Conservation (phyloP, 192 early-diverging fungal species). For the Hyaloraphidium curvatum region DNA sequence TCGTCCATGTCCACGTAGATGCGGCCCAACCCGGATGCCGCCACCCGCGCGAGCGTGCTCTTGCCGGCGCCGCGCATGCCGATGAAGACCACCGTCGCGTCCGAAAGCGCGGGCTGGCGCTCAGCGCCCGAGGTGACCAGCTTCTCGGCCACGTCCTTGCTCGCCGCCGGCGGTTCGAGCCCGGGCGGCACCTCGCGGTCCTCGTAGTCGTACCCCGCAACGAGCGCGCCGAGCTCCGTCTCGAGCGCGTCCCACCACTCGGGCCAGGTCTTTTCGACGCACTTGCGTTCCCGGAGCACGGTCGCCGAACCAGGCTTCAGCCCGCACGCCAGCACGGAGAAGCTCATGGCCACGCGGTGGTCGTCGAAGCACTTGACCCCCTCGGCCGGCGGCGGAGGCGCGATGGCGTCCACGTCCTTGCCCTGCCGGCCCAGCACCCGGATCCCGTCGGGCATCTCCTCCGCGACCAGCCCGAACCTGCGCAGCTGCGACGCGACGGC, state of each 20-base stretch:
- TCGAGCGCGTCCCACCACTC: constrained; percentile 94
- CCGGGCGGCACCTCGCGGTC: not conserved
- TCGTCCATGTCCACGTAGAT: constrained; percentile 78
- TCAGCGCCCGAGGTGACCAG: not conserved
- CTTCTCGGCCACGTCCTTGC: not conserved
- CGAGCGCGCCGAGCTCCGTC: constrained; percentile 45
- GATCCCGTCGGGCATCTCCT: constrained; percentile 78
- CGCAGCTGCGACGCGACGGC: constrained; percentile 87
- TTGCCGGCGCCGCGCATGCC: constrained; percentile 99
- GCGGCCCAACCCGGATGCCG: constrained; percentile 41
- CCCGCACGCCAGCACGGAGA: constrained; percentile 60
- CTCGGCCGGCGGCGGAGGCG: constrained; percentile 19
- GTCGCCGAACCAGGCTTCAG: constrained; percentile 11
- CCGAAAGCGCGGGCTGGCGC: not conserved
- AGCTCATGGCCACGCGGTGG: constrained; percentile 95
- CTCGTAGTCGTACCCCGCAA: constrained; percentile 10
- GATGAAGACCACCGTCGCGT: constrained; percentile 66
- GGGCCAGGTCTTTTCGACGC: constrained; percentile 99
- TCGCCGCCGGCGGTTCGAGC: too few species aligned
- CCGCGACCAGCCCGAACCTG: constrained; percentile 67
- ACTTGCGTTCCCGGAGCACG: constrained; percentile 78
- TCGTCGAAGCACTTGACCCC: constrained; percentile 92
- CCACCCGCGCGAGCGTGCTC: constrained; percentile 59
- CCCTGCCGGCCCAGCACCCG: constrained; percentile 50
- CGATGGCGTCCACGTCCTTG: constrained; percentile 23